Base-by-base conservation (phyloP, 2,329 filamentous ascomycete genomes). In the Trichoderma sp. region DNA sequence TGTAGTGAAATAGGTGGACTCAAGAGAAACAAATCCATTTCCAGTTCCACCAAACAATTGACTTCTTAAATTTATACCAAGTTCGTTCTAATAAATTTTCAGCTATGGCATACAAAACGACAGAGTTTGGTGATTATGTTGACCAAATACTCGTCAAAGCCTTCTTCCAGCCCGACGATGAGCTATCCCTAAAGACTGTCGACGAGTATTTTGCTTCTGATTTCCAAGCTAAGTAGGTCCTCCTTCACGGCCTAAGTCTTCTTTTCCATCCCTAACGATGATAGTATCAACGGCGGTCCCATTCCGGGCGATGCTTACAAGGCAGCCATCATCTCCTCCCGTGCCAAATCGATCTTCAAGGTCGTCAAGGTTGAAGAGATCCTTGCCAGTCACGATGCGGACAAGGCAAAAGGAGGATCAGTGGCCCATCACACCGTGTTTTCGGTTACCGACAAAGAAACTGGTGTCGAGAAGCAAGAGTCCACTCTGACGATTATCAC, bases 91-190 rank as follows among this genome's bases (percentile, higher is more conserved):
- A 9, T 11, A 13, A 7, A n/a, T 39, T 11, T 5, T 3, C 13
- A 26, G 2, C 20, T 13, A 68, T 68, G 66, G 66, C 55, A 26
- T 39, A 50, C 0, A 68, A 68, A 9, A 61, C 28, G 2, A 68
- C 66, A 8, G 55, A 61, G 6, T 61, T 68, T 11, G 66, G 66
- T 5, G 9, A 39, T 20, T 68, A 61, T 15, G 66, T 68, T 32
- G 66, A 61, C 4, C 6, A 50, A 13, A n/a, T 61, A 5, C 8
- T 68, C 8, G 8, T 34, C 6, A 26, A 68, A 1, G 28, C 58
- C 1, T 68, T 61, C 58, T 68, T 68, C 9, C 66, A 68, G 6
- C 55, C 55, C 3, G 55, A 68, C 36, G 66, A 61, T 34, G 66
- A 61, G 5, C 2, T 68, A 23, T 47, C 66, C 12, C 7, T 43